These are phyloP conservation scores for Penicillium flavigenum DNA, from an alignment of 495 filamentous ascomycete species.

Conservation along the genomic window DNA sequence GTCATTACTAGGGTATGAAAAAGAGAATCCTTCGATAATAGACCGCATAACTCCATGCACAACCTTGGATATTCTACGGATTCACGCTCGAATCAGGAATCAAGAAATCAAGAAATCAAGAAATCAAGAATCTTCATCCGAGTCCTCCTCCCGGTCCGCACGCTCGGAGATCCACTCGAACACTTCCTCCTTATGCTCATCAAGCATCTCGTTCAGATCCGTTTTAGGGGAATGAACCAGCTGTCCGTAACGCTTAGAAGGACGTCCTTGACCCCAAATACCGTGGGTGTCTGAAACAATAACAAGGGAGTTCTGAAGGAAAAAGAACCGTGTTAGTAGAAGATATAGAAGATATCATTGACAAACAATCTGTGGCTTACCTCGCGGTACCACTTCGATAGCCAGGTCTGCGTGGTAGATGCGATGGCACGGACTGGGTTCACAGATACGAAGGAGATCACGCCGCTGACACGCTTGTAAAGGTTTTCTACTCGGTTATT, in stretches of 20 bases:
- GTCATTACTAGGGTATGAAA: slow-evolving; percentile 10
- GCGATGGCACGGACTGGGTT: slow-evolving; percentile 58
- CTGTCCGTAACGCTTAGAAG: slow-evolving; percentile 66
- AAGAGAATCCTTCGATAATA: background rate
- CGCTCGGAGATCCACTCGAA: slow-evolving; percentile 54
- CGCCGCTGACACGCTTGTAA: slow-evolving; percentile 55
- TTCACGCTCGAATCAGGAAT: background rate
- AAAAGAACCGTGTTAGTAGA: background rate
- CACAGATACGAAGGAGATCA: slow-evolving; percentile 53
- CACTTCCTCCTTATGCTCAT: slow-evolving; percentile 55
- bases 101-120: background rate
- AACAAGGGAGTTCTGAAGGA: slow-evolving; percentile 59
- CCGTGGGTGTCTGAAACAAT: slow-evolving; percentile 70
- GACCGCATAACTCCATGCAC: slow-evolving; percentile 10
- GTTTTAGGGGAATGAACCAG: slow-evolving; percentile 54
- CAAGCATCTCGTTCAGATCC: slow-evolving; percentile 64
- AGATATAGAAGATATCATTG: background rate
- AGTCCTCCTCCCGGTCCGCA: slow-evolving; percentile 25
- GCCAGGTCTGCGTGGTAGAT: slow-evolving; percentile 59
- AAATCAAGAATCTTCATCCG: slow-evolving; percentile 17
- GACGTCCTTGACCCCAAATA: slow-evolving; percentile 66
- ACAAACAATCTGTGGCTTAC: slow-evolving; percentile 27
- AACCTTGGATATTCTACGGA: background rate
- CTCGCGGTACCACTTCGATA: slow-evolving; percentile 70
- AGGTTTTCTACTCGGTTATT: slow-evolving; percentile 40